phyloP scores from a whole-genome alignment of 2,329 filamentous ascomycete species.

The Clonostachys byssicola region DNA sequence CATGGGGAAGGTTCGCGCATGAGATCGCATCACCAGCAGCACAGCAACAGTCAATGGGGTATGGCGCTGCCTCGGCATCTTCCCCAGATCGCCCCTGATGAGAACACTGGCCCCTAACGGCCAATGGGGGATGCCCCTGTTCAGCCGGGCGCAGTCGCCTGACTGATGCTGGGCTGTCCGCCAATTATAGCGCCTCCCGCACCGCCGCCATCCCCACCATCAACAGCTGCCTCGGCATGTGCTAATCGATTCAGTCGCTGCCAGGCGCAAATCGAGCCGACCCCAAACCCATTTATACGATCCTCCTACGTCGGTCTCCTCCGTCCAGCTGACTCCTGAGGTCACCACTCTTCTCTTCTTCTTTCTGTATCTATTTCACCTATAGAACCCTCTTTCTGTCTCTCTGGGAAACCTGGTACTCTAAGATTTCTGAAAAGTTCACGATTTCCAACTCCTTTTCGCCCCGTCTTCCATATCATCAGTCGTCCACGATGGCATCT shows the following conservation, averaged over 20 bases:
- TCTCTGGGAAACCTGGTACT: not conserved
- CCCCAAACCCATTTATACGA: conserved; percentile 4
- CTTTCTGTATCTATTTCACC: conserved; percentile 3
- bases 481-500: conserved; percentile 4
- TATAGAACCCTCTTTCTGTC: not conserved
- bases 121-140: too few relatives aligned
- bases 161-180: too few relatives aligned
- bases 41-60: not conserved
- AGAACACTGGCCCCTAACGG: too few relatives aligned
- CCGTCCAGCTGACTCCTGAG: conserved; percentile 5
- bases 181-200: too few relatives aligned
- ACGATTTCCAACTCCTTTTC: not conserved
- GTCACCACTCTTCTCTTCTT: not conserved
- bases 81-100: conserved; percentile 13
- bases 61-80: conserved; percentile 14
- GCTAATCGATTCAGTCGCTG: not conserved
- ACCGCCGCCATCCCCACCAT: not conserved
- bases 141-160: too few relatives aligned
- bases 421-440: not conserved
- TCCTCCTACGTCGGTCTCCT: not conserved
- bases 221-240: conserved; percentile 4
- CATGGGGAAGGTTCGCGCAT: too few relatives aligned
- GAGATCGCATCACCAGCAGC: too few relatives aligned
- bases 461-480: not conserved
- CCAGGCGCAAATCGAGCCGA: not conserved